Conservation (phyloP, 352 stramenopile species). For the Globisporangium cylindrosporum region DNA sequence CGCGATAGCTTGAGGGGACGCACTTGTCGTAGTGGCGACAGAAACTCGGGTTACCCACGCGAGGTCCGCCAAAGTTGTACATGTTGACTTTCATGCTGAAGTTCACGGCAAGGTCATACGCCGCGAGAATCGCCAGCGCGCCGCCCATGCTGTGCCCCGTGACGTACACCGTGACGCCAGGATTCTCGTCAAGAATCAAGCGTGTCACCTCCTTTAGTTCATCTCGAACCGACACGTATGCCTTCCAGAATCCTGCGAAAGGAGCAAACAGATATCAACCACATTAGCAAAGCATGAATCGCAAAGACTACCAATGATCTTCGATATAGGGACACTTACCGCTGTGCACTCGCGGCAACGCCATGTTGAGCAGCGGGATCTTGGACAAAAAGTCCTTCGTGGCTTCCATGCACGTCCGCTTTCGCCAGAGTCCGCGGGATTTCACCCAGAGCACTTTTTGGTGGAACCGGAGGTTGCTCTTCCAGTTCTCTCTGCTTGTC, state of each 20-base stretch:
- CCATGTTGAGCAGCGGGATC: constrained; percentile 81
- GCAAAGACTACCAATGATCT: not conserved
- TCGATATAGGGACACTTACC: constrained; percentile 32
- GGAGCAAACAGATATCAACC: not conserved
- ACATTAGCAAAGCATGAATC: not conserved
- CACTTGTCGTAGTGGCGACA: constrained; percentile 68
- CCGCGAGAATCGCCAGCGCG: constrained; percentile 85
- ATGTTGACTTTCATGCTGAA: constrained; percentile 86
- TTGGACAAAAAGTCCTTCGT: constrained; percentile 64
- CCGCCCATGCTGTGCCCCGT: constrained; percentile 92
- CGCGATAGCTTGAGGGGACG: constrained; percentile 76
- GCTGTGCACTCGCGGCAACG: constrained; percentile 79
- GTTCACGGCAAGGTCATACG: constrained; percentile 83
- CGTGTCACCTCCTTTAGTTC: constrained; percentile 78
- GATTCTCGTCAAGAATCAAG: constrained; percentile 79
- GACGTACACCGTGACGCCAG: constrained; percentile 86
- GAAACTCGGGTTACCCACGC: constrained; percentile 85
- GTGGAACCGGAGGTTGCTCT: constrained; percentile 82
- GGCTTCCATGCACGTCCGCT: constrained; percentile 58
- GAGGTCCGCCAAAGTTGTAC: constrained; percentile 89
- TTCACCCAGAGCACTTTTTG: constrained; percentile 80
- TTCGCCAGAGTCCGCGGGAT: constrained; percentile 48
- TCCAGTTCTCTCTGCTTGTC: constrained; percentile 87
- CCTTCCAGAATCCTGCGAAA: constrained; percentile 73
- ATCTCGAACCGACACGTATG: constrained; percentile 75